phyloP scores from a whole-genome alignment of 371 early-diverging fungal species.

The Lichtheimia corymbifera region DNA sequence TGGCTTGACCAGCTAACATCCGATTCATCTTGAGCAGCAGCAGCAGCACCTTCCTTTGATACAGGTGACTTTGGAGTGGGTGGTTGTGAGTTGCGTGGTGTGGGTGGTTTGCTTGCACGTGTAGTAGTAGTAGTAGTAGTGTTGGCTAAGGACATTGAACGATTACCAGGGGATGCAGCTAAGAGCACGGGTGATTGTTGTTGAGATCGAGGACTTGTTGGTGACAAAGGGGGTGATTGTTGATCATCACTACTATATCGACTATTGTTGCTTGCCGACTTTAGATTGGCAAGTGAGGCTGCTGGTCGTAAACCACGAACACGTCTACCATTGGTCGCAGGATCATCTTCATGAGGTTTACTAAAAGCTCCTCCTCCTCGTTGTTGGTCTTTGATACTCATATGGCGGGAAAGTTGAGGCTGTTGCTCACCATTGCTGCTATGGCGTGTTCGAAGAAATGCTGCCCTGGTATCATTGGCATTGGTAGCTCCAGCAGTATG shows the following conservation, averaged over 20 bases:
- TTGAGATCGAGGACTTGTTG: constrained; percentile 7
- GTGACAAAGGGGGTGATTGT: constrained; percentile 15
- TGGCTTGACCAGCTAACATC: neutral
- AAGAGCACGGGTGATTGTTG: neutral
- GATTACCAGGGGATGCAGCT: no score
- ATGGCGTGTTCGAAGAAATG: neutral
- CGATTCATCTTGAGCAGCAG: constrained; percentile 4
- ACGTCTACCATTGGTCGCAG: constrained; percentile 2
- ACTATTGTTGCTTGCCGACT: neutral
- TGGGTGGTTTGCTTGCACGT: no score
- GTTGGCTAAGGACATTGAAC: no score
- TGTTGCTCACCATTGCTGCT: neutral
- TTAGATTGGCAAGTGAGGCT: constrained; percentile 17
- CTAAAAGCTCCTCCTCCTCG: neutral
- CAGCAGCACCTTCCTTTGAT: neutral
- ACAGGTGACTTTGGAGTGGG: neutral
- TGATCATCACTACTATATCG: neutral
- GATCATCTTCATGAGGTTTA: neutral
- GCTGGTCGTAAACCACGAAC: constrained; percentile 24
- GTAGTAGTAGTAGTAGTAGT: no score
- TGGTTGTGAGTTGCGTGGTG: neutral
- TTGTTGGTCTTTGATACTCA: no score
- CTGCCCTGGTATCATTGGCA: constrained; percentile 1
- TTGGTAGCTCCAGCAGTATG: constrained; percentile 14
- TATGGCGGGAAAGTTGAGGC: neutral